Evolutionary conservation across 805 yeast species (phyloP).

Genomic region (Saccharomycopsis schoenii): DNA sequence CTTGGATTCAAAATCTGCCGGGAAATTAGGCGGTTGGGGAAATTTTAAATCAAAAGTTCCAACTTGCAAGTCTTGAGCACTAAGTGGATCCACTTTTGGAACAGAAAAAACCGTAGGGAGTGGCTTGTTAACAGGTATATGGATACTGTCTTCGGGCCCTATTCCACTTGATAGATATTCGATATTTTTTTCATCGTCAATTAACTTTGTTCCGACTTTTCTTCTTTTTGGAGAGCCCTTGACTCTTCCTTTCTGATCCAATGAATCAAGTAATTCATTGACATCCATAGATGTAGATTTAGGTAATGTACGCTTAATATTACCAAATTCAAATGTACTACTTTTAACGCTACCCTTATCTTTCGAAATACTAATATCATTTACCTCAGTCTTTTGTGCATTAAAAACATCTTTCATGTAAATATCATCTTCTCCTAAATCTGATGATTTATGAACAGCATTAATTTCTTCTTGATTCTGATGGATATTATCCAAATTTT

Average conservation of each 20-base stretch:
- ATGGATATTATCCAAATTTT: not conserved
- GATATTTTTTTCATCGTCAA: not conserved
- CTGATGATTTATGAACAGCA: not conserved
- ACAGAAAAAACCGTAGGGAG: not conserved
- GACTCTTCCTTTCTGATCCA: not conserved
- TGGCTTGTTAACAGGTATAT: constrained; percentile 16
- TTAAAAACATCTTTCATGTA: not conserved
- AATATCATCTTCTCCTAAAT: not conserved
- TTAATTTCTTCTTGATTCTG: not conserved
- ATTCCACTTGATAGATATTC: not conserved
- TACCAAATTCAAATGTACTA: not conserved
- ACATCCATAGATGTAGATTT: not conserved
- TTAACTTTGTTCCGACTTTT: not conserved
- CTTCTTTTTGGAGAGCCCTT: not conserved
- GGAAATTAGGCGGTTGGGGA: not conserved
- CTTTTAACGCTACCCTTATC: not conserved
- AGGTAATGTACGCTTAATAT: not conserved
- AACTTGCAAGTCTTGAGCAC: constrained; percentile 4
- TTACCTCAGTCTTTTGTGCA: not conserved
- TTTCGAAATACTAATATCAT: not conserved
- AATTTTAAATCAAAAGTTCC: not conserved
- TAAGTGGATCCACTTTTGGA: not conserved
- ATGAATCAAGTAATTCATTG: not conserved
- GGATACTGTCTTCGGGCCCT: constrained; percentile 6
- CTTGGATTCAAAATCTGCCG: not conserved